A percentile compares a stretch with the other conserved stretches of the same genome.
Conservation (phyloP, 23 red algal species). For the Gracilaria gracilis region DNA sequence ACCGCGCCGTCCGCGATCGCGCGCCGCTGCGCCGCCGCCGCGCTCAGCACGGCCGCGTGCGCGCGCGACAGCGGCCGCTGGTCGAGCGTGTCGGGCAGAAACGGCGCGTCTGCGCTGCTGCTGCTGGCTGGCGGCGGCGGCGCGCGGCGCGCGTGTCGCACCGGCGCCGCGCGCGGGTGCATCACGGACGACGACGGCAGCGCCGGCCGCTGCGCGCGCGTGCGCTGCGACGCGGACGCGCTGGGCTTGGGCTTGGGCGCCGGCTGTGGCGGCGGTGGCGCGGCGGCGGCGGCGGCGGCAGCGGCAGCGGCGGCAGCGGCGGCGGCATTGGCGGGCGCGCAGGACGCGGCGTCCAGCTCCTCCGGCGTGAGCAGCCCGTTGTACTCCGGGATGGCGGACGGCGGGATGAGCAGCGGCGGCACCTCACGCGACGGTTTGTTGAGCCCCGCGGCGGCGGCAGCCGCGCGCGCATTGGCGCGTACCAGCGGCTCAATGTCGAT, state of each 20-base stretch:
- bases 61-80: not conserved
- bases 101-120: no score
- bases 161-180: not conserved
- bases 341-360: not conserved
- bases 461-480: not conserved
- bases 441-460: not conserved
- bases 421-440: not conserved
- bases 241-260: not conserved
- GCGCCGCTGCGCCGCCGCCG: not conserved
- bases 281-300: not conserved
- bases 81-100: not conserved
- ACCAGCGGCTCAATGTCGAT: conserved; percentile 17
- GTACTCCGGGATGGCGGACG: conserved; percentile 11
- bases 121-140: conserved; percentile 9
- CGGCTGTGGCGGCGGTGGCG: not conserved
- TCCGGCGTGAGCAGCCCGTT: not conserved
- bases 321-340: not conserved
- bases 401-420: not conserved
- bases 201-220: not conserved
- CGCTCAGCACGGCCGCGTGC: conserved; percentile 13
- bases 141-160: not conserved
- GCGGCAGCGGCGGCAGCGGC: not conserved
- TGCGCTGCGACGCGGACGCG: no score
- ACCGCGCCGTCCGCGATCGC: not conserved
- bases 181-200: not conserved